Percentiles rank a stretch among this genome's conserved stretches.
Evolutionary conservation across 164 flowering plant species (phyloP).

Genomic region (Hamamelis virginiana): DNA sequence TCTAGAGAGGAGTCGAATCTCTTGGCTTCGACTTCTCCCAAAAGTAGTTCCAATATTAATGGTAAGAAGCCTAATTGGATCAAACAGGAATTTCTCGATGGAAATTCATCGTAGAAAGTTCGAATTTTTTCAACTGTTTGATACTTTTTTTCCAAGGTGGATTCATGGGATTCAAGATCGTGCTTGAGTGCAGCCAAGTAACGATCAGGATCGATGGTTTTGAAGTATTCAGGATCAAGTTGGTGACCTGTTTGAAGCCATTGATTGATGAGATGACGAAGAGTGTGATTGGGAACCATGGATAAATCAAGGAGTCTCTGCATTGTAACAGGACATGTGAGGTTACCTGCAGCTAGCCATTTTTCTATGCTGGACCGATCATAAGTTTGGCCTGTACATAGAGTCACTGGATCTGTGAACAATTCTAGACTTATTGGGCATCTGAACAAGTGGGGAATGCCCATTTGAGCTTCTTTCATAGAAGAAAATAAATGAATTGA

Average conservation of each 20-base stretch:
- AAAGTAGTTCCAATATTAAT: conserved; percentile 33
- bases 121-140: conserved; percentile 32
- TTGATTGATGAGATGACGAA: conserved; percentile 59
- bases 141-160: conserved; percentile 27
- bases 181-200: conserved; percentile 36
- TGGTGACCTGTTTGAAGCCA: conserved; percentile 42
- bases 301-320: conserved; percentile 68
- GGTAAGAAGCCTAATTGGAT: conserved; percentile 49
- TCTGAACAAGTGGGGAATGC: conserved; percentile 55
- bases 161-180: conserved; percentile 32
- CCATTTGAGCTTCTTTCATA: conserved; percentile 41
- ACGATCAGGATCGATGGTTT: conserved; percentile 16
- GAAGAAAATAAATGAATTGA: background rate
- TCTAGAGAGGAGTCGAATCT: conserved; percentile 15
- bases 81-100: conserved; percentile 26
- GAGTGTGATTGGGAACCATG: conserved; percentile 72
- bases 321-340: conserved; percentile 87
- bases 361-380: conserved; percentile 67
- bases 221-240: conserved; percentile 15
- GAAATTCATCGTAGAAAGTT: conserved; percentile 29
- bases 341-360: conserved; percentile 70
- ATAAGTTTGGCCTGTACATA: conserved; percentile 80
- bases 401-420: conserved; percentile 76
- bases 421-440: conserved; percentile 80
- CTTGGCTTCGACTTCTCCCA: conserved; percentile 15